A percentile compares a stretch with the other conserved stretches of the same genome.
Evolutionary conservation across 73 alveolate species (phyloP).

Genomic region (Symbiodinium pilosum): DNA sequence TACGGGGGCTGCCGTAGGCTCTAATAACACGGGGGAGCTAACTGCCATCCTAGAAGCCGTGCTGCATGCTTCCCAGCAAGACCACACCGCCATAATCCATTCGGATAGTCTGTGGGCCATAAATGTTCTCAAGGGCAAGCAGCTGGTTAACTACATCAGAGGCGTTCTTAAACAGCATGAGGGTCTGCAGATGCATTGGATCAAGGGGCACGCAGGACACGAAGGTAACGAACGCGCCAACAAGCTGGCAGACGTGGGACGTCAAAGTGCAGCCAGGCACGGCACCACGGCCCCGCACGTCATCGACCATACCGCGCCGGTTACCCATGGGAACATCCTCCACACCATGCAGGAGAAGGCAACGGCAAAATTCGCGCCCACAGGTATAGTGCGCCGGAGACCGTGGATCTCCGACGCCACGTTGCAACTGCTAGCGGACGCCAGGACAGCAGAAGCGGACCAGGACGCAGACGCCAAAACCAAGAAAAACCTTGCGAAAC

Average conservation of each 20-base stretch:
- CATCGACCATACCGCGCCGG: not conserved
- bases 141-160: not conserved
- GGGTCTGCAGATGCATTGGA: not conserved
- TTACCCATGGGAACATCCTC: not conserved
- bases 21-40: not conserved
- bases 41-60: not conserved
- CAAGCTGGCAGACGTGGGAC: not conserved
- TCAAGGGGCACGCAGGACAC: not conserved
- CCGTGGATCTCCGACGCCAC: not conserved
- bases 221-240: not conserved
- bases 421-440: not conserved
- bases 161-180: not conserved
- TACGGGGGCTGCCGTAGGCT: not conserved
- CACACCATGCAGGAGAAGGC: too few relatives aligned
- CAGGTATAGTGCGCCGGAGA: not conserved
- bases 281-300: too few relatives aligned
- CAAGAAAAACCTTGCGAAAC: too few relatives aligned
- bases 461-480: too few relatives aligned
- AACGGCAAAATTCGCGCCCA: not conserved
- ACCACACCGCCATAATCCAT: not conserved
- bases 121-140: not conserved
- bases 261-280: not conserved
- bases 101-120: not conserved
- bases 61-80: not conserved
- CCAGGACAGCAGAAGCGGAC: too few relatives aligned